phyloP scores from a whole-genome alignment of 1,284 basidiomycete species.

The Apiotrichum montevideense region DNA sequence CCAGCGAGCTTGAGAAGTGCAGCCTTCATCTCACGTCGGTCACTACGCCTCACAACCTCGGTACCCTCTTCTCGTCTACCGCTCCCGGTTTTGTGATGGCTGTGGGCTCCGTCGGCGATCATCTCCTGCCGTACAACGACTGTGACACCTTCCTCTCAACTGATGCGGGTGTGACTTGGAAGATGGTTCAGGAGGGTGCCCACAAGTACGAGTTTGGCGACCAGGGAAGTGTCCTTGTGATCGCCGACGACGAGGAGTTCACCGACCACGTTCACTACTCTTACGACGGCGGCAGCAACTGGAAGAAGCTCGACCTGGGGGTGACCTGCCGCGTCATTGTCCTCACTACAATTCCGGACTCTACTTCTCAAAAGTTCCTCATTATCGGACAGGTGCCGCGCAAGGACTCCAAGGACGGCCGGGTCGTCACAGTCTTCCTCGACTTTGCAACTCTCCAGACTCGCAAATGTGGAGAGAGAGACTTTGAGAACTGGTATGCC shows the following conservation, averaged over 20 bases:
- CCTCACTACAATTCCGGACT: constrained; percentile 80
- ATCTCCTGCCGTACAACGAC: constrained; percentile 68
- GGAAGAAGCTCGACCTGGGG: constrained; percentile 68
- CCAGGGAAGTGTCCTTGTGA: constrained; percentile 71
- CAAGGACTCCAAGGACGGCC: constrained; percentile 56
- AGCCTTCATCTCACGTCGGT: constrained; percentile 89
- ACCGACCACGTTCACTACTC: constrained; percentile 72
- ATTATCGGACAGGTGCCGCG: constrained; percentile 70
- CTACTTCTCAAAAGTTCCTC: constrained; percentile 84
- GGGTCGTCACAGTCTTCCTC: constrained; percentile 68
- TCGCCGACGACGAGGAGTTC: constrained; percentile 77
- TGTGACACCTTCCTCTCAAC: constrained; percentile 89
- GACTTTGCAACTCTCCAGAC: constrained; percentile 72
- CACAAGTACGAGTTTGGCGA: constrained; percentile 97
- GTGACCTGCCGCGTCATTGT: constrained; percentile 66
- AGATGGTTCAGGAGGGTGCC: constrained; percentile 66
- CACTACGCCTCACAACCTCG: constrained; percentile 83
- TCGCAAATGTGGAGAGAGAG: constrained; percentile 64
- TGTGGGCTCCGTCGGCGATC: constrained; percentile 76
- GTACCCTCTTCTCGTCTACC: constrained; percentile 85
- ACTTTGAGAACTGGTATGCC: constrained; percentile 88
- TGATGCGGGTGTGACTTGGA: constrained; percentile 84
- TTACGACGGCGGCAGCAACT: constrained; percentile 74
- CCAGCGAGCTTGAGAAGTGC: constrained; percentile 57
- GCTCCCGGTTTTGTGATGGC: constrained; percentile 94